Base-by-base conservation (phyloP, 2,329 filamentous ascomycete species). In the Pseudogymnoascus sp. region DNA sequence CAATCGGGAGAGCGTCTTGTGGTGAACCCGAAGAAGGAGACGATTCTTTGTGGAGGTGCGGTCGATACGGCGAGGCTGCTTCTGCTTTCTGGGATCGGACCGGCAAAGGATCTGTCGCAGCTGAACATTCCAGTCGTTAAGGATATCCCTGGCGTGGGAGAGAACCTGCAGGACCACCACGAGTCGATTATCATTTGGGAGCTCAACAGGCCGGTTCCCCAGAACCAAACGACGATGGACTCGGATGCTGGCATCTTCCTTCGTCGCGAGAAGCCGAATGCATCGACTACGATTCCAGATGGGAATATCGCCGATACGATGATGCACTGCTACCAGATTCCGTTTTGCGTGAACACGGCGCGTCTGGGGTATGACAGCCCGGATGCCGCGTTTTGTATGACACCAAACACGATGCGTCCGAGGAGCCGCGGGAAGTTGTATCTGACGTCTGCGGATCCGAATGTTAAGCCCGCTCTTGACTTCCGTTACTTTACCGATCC, bases 321-420 rank as follows among this genome's bases (percentile, higher is more conserved):
- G 92, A 94, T 94, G 88, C 91, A 96, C 78, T 96, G 91, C 82
- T 96, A 96, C 79, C 92, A 96, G 76, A 95, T 96, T 67, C 91
- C 91, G 60, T 96, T 96, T 77, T 89, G 87, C 65, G 84, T 92
- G 68, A 96, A 96, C 81, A 96, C 91, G 1, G 78, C 82, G 61
- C 86, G 89, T 40, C 81, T 96, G 9, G 91, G 91, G 67, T 96
- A 86, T 71, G 69, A 71, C 29, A 68, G 67, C 1, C 73, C 75
- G 3, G 72, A 76, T 62, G 80, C 85, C 66, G 76, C 84, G 59
- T 80, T 82, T 11, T 75, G 81, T 63, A 80, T 81, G 65, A 78
- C 79, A 0, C 79, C 79, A 41, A 83, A 84, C 63, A 80, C 84
- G 26, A 82, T 82, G 60, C 85, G 87, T 61, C 84, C 85, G 0